Evolutionary conservation across 2,329 filamentous ascomycete species (phyloP), one percentile per base, ranked within the genome.

Genomic region (Colletotrichum liaoningense): DNA sequence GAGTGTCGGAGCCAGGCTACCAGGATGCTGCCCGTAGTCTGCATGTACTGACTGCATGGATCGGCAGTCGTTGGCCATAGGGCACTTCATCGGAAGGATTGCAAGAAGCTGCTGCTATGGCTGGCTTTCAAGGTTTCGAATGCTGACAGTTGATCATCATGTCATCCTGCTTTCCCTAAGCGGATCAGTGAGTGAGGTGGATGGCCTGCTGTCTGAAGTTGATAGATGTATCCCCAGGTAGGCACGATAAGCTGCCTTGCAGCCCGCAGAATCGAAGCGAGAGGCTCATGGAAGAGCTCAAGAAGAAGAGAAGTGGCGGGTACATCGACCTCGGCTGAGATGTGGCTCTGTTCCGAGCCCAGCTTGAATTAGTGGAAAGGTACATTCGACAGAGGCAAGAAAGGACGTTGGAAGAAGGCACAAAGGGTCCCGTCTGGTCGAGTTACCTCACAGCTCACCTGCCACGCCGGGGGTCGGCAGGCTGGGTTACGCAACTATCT

Each of bases 401-500:
- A 22, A 22, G 35, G 38, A 33, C 26, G 22, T 24, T 14, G n/a
- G 24, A 26, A 63, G 26, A 28, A 11, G 16, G n/a, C 11, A 26
- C 52, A 19, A 28, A 11, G 16, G 42, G 42, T 49, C 33, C 33
- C 33, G 33, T 12, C 42, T 49, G 42, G 42, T 49, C 42, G 42
- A 49, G 42, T n/a, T 49, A 49, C 38, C 12, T 42, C 16, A 49
- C 62, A 26, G 46, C 42, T 54, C 63, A 66, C 24, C 63, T 58
- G 67, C 62, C 59, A 60, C 42, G 55, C 54, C 38, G 62, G 67
- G 28, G 67, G 28, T 70, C 60, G 55, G 67, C 67, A 46, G 62
- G 38, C 30, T 59, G 62, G 62, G 62, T 70, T 71, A 73, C 71
- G 60, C 71, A 73, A 71, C 33, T 64, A 54, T 62, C 62, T 73